A percentile compares a stretch with the other conserved stretches of the same genome.
phyloP scores from a whole-genome alignment of 2,329 filamentous ascomycete species.

The Monosporascus cannonballus region DNA sequence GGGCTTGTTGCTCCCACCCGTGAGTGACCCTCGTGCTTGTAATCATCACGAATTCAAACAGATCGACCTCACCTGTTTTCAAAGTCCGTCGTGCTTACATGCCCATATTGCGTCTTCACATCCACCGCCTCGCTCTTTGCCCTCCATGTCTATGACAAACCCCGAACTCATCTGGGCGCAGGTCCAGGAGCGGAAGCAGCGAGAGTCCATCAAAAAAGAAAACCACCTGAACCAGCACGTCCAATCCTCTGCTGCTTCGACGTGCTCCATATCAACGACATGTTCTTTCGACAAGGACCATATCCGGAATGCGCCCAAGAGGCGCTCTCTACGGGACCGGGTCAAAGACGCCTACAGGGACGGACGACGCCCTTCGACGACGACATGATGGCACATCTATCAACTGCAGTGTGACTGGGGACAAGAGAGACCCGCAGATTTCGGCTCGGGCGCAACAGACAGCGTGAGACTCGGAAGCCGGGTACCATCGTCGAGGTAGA shows the following conservation, averaged over 20 bases:
- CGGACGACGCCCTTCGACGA: too few relatives aligned
- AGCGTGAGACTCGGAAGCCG: too few relatives aligned
- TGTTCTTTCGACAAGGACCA: slow-evolving; percentile 17
- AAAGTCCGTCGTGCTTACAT: slow-evolving; percentile 5
- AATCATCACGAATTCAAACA: not conserved
- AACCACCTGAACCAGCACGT: not conserved
- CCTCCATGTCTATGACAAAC: slow-evolving; percentile 16
- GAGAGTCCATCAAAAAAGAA: not conserved
- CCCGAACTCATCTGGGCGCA: slow-evolving; percentile 16
- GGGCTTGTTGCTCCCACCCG: too few relatives aligned
- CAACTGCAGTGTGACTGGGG: too few relatives aligned
- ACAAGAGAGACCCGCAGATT: too few relatives aligned
- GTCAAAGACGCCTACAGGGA: slow-evolving; percentile 9
- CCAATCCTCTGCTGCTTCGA: slow-evolving; percentile 13
- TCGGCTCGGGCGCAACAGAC: too few relatives aligned
- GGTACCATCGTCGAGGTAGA: too few relatives aligned
- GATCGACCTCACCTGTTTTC: not conserved
- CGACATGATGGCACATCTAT: too few relatives aligned
- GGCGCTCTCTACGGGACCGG: slow-evolving; percentile 12
- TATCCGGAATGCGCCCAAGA: slow-evolving; percentile 3
- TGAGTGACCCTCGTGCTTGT: too few relatives aligned
- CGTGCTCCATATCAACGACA: slow-evolving; percentile 14
- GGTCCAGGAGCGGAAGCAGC: slow-evolving; percentile 15
- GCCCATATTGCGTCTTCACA: slow-evolving; percentile 6
- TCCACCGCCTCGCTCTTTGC: slow-evolving; percentile 11